Conservation (phyloP, 2,329 filamentous ascomycete species). For the Alternaria novae-zelandiae region DNA sequence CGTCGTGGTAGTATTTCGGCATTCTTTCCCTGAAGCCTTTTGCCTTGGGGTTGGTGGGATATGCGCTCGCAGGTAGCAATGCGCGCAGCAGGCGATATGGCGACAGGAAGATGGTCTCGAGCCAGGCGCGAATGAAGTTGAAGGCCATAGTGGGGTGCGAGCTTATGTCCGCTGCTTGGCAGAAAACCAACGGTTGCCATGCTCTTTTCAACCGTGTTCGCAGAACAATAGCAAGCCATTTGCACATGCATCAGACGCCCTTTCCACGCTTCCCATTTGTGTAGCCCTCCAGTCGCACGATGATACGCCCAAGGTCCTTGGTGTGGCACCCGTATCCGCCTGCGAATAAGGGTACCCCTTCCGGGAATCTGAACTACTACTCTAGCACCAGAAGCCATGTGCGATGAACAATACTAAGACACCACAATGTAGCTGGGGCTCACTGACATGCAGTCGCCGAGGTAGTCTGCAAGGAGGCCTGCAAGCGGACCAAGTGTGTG, state of each 20-base stretch:
- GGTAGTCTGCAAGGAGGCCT: background rate
- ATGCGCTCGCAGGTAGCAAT: conserved; percentile 4
- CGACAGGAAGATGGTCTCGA: conserved; percentile 15
- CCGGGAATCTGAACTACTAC: background rate
- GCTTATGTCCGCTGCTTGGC: conserved; percentile 20
- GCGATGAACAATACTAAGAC: conserved; percentile 9
- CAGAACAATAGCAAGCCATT: conserved; percentile 24
- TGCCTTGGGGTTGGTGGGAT: background rate
- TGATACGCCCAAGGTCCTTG: background rate
- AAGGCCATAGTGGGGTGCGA: conserved; percentile 23
- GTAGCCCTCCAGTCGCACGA: background rate
- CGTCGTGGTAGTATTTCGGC: conserved; percentile 61
- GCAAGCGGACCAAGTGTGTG: background rate
- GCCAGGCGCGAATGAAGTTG: conserved; percentile 24
- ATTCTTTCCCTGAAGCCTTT: conserved; percentile 19
- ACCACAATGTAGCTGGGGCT: background rate
- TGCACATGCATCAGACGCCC: background rate
- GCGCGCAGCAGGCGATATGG: conserved; percentile 17
- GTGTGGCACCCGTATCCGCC: background rate
- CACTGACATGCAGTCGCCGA: background rate
- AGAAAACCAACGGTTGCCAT: conserved; percentile 1
- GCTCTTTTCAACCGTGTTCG: conserved; percentile 13
- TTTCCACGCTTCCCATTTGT: background rate
- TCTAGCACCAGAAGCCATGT: background rate
- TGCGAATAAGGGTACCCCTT: background rate